Evolutionary conservation across 208 protist genomes (phyloP), one percentile per base, ranked within the genome.

Genomic region (Crithidia fasciculata): DNA sequence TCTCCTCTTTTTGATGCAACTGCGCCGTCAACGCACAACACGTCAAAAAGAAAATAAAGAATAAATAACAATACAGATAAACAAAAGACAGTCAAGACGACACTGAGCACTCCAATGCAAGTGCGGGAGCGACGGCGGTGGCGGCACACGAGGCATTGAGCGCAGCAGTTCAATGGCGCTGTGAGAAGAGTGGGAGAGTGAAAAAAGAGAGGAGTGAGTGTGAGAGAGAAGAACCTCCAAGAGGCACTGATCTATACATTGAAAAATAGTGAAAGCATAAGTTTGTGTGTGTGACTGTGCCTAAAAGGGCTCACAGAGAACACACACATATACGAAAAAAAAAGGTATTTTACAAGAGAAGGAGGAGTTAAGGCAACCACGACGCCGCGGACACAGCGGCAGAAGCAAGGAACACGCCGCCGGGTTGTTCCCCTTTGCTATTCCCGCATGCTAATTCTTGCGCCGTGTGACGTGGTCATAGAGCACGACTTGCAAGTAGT

Each of bases 401-500:
- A 28, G 28, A 28, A 28, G 28, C 28, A 28, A 28, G 28, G 28
- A 28, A 28, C 28, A 28, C 0, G 28, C 28, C 28, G 1, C 28
- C 28, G 28, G 28, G 28, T 28, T 28, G 28, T 28, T 28, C 1
- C 1, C 28, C 28, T 28, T 28, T 28, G 1, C 1, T 1, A 28
- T 28, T 28, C 28, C 28, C 28, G 28, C 28, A 28, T 10, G 9
- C 81, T 74, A 98, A 77, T 96, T 98, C 81, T 98, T 98, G 36
- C 92, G 65, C 5, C 94, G 87, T 37, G 93, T 96, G 15, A 96
- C 90, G 80, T 98, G 94, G 64, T 98, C 94, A 69, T 97, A 98
- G 41, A 98, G 81, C 43, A 92, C 91, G 0, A 96, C 95, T 71
- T 99, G 98, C n/a, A 96, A 73, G 84, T 99, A 99, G 69, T 99